Conservation (phyloP, 179 eudicot genomes). For the Heliamphora pulchella region DNA sequence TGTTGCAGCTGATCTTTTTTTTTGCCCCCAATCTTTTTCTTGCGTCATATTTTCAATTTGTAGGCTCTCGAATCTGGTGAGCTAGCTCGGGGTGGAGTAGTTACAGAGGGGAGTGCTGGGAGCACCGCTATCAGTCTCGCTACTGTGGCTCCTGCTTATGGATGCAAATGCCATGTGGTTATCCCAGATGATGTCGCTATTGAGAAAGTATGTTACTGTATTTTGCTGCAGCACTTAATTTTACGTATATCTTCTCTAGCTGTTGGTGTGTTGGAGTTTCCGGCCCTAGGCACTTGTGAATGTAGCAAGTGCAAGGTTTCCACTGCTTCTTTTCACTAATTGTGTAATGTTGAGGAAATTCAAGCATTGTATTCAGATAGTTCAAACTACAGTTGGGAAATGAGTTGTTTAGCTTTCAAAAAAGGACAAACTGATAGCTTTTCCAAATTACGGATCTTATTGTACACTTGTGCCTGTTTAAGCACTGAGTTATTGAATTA, state of each 20-base stretch:
- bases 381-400: background rate
- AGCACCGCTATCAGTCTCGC: constrained; percentile 98
- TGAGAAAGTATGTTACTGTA: constrained; percentile 54
- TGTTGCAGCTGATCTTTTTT: background rate
- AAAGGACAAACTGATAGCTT: background rate
- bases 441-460: no score
- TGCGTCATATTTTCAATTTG: background rate
- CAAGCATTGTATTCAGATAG: background rate
- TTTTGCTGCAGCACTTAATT: background rate
- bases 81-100: constrained; percentile 73
- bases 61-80: constrained; percentile 82
- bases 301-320: background rate
- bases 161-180: constrained; percentile 94
- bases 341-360: background rate
- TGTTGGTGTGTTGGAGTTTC: background rate
- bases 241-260: background rate
- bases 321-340: background rate
- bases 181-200: constrained; percentile 96
- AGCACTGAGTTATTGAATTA: no score
- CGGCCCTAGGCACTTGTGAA: background rate
- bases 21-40: background rate
- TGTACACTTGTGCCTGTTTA: no score
- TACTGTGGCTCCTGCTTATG: constrained; percentile 91
- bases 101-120: constrained; percentile 99
- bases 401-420: background rate